A percentile compares a stretch with the other conserved stretches of the same genome.
These are phyloP conservation scores for Chiua sp. DNA, from an alignment of 1,284 basidiomycete species.

Conservation along the genomic window DNA sequence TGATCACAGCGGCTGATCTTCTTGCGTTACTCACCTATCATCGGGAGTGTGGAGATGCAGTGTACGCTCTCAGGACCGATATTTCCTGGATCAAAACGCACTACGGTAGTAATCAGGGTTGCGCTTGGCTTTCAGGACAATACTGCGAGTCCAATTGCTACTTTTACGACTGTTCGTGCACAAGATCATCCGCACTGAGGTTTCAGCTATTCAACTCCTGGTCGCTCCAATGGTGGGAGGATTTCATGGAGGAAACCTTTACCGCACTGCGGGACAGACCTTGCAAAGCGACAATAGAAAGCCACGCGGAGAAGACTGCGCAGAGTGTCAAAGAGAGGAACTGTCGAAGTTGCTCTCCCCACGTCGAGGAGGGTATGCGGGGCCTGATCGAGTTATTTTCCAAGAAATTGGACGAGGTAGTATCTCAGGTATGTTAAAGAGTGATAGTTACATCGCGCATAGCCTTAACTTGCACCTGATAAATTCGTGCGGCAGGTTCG, in stretches of 20 bases:
- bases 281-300: conserved; percentile 16
- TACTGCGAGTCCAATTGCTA: neutral
- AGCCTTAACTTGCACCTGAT: neutral
- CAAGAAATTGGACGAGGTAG: conserved; percentile 20
- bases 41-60: conserved; percentile 15
- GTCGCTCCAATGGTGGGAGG: conserved; percentile 24
- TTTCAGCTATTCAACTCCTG: neutral
- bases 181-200: neutral
- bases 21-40: conserved; percentile 30
- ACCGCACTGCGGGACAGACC: conserved; percentile 17
- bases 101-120: conserved; percentile 7
- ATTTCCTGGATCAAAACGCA: conserved; percentile 22
- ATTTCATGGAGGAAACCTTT: conserved; percentile 18
- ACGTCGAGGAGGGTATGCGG: conserved; percentile 16
- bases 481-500: conserved; percentile 9
- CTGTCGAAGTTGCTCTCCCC: conserved; percentile 15
- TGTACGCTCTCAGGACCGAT: conserved; percentile 13
- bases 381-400: conserved; percentile 17
- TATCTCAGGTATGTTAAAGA: conserved; percentile 16
- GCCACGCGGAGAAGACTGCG: neutral
- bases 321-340: neutral
- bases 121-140: conserved; percentile 14
- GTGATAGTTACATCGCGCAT: no score
- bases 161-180: conserved; percentile 3
- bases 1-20: conserved; percentile 23